These are phyloP conservation scores for Epichloe baconii DNA, from an alignment of 2,329 filamentous ascomycete species.

Conservation along the genomic window DNA sequence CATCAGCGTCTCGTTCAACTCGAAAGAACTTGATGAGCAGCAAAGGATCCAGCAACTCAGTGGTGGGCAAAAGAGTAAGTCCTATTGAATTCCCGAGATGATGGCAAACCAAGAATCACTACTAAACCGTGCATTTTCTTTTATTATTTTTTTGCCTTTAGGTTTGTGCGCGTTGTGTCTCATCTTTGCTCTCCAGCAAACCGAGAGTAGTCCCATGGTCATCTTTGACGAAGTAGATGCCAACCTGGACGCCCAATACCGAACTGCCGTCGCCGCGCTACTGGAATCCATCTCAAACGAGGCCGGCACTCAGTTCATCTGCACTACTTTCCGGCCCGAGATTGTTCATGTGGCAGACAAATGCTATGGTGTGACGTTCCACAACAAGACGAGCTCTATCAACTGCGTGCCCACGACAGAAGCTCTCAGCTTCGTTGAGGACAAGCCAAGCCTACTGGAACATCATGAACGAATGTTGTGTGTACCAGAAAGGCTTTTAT, in stretches of 20 bases:
- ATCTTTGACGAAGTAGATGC: conserved; percentile 99
- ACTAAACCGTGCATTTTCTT: not conserved
- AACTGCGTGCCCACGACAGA: conserved; percentile 80
- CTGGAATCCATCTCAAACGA: conserved; percentile 63
- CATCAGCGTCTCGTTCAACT: conserved; percentile 97
- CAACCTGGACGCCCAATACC: conserved; percentile 95
- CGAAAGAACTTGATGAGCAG: conserved; percentile 87
- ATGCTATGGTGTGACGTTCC: conserved; percentile 91
- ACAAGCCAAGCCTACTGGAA: conserved; percentile 34
- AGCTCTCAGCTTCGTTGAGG: conserved; percentile 87
- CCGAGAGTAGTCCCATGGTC: conserved; percentile 94
- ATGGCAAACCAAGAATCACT: too few relatives aligned
- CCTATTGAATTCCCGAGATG: too few relatives aligned
- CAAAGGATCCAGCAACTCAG: conserved; percentile 95
- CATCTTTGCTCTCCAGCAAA: conserved; percentile 97
- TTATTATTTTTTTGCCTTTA: conserved; percentile 17
- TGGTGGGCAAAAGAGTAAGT: conserved; percentile 90
- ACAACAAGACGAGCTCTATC: conserved; percentile 88
- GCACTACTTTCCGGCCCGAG: conserved; percentile 95
- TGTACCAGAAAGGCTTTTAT: not conserved
- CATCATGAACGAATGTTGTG: conserved; percentile 5
- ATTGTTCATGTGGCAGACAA: conserved; percentile 93
- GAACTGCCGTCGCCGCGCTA: conserved; percentile 85
- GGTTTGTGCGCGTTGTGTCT: conserved; percentile 92
- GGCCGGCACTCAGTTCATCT: conserved; percentile 74